Base-by-base conservation (phyloP, 1,284 basidiomycete species). In the Bjerkandera adusta region DNA sequence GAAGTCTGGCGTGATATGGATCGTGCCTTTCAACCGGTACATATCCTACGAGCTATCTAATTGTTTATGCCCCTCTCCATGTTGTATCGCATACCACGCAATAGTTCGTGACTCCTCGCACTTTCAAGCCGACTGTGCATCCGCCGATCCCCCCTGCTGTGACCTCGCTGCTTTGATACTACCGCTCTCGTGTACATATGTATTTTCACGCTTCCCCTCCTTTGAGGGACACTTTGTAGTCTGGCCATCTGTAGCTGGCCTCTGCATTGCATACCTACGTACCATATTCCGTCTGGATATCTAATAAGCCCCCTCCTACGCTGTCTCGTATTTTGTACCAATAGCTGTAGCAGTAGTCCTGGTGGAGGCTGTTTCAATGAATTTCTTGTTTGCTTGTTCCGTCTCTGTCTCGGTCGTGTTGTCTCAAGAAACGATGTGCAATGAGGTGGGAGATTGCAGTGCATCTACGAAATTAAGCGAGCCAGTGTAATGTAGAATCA, bases 1-100 rank as follows among this genome's bases (percentile, higher is more conserved):
- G 85, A 58, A 89, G 85, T 70, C 67, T 89, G 57, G 83, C 80
- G 21, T 64, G 58, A 45, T 7, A 52, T 51, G 41, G 56, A 37
- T 20, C 25, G 21, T 36, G 40, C 35, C 45, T 48, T 37, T 45
- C 36, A 32, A 4, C 21, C 12, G 22, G 15, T 30, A 26, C 33
- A 41, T 47, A 47, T 32, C 29, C 30, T 47, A 47, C 36, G 27
- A 32, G 39, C 20, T 36, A 48, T 48, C 40, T 48, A 48, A 48
- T 48, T 21, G 20, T 24, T 35, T 34, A 35, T 43, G 35, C 40
- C 27, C 22, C 24, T 20, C 10, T 39, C 45, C 29, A 41, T 41
- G 45, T 47, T 48, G 34, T 48, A 48, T 38, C 35, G 34, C 40
- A 48, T 48, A 44, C 32, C 42, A 38, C 36, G 25, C 12, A 16